Evolutionary conservation across 202 grass and related monocot genomes (phyloP).

Genomic region (Zoysia matrella): DNA sequence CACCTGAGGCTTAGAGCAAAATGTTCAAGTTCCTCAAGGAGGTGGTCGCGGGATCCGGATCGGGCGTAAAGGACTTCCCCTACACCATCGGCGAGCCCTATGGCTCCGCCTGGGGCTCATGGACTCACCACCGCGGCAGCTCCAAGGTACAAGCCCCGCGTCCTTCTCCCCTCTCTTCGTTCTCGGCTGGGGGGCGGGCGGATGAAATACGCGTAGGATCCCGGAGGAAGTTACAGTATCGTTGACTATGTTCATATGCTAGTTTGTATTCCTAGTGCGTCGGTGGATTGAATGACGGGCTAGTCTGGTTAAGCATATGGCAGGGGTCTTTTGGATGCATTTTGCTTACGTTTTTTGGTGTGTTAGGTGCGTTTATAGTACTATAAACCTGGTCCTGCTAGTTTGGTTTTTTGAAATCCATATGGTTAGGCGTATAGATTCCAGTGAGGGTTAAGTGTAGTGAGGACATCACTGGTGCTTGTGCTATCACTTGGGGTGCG

Average conservation of each 20-base stretch:
- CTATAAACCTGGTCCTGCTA: not conserved
- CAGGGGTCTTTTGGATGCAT: not conserved
- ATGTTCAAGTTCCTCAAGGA: slow-evolving; percentile 99
- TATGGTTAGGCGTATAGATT: not conserved
- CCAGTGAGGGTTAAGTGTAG: not conserved
- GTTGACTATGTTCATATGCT: slow-evolving; percentile 15
- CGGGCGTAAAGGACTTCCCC: slow-evolving; percentile 92
- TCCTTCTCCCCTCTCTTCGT: not conserved
- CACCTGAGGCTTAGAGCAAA: slow-evolving; percentile 32
- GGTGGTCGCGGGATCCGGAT: slow-evolving; percentile 95
- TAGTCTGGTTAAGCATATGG: slow-evolving; percentile 3
- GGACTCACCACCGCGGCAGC: slow-evolving; percentile 82
- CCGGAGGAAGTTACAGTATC: not conserved
- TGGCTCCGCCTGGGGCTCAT: slow-evolving; percentile 86
- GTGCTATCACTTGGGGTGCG: not conserved
- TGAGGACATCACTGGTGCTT: not conserved
- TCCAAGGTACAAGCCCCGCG: slow-evolving; percentile 68
- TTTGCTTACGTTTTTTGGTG: not conserved
- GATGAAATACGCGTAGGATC: slow-evolving; percentile 14
- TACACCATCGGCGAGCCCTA: slow-evolving; percentile 95
- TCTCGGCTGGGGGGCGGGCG: not conserved
- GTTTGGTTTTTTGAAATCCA: not conserved
- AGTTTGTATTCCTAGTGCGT: not conserved
- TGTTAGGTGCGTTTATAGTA: not conserved
- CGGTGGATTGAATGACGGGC: not conserved